Percentiles rank a stretch among this genome's conserved stretches.
Conservation (phyloP, 768 basidiomycete species). For the Candolleomyces aberdarensis region DNA sequence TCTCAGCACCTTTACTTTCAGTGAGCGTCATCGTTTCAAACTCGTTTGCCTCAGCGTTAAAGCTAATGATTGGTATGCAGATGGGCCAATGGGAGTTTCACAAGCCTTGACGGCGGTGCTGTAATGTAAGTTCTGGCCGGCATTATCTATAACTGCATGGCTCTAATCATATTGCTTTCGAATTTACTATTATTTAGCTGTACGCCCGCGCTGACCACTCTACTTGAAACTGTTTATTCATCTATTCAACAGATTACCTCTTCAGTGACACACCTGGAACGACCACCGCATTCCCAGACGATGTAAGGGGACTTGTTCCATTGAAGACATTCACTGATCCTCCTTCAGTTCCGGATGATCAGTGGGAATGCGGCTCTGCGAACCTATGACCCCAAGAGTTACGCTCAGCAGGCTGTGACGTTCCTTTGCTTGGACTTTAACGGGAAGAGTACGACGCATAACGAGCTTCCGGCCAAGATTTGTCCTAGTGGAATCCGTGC, state of each 20-base stretch:
- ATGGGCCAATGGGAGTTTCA: constrained; percentile 47
- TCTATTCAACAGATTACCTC: constrained; percentile 38
- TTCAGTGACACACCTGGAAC: constrained; percentile 43
- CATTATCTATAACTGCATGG: neutral
- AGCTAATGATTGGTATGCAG: constrained; percentile 15
- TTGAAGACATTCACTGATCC: neutral
- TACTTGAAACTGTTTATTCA: neutral
- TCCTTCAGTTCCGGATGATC: constrained; percentile 49
- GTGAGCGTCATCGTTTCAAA: constrained; percentile 13
- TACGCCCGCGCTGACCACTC: constrained; percentile 1
- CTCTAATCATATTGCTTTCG: neutral
- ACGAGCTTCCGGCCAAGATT: constrained; percentile 31
- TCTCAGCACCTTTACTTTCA: constrained; percentile 46
- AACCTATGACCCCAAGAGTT: constrained; percentile 41
- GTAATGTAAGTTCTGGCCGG: constrained; percentile 34
- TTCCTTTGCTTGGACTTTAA: constrained; percentile 49
- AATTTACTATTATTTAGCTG: constrained; percentile 8
- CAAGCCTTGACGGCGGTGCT: constrained; percentile 38
- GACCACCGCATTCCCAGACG: constrained; percentile 53
- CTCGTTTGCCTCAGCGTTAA: neutral
- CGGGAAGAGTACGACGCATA: constrained; percentile 35
- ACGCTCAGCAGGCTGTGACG: constrained; percentile 45
- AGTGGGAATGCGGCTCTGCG: constrained; percentile 44
- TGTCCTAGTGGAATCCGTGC: constrained; percentile 50
- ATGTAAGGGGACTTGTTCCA: constrained; percentile 31